Evolutionary conservation across 2,329 filamentous ascomycete species (phyloP).

Genomic region (Neoarthrinium moseri): DNA sequence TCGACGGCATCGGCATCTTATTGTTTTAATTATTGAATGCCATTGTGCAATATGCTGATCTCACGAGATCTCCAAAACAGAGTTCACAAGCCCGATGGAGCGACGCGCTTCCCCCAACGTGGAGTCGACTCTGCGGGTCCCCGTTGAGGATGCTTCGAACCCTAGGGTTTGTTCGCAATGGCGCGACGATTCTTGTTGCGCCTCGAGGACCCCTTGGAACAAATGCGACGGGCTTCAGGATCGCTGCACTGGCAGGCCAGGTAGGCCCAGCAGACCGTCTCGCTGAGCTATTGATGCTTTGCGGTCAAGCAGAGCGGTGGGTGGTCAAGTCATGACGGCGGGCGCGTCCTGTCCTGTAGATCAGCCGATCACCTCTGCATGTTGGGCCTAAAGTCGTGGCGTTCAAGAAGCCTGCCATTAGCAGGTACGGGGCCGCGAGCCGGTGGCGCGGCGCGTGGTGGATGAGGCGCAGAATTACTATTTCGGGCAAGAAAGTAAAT

Average conservation of each 20-base stretch:
- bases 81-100: not conserved
- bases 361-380: not conserved
- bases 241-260: not conserved
- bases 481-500: not conserved
- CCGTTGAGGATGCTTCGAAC: not conserved
- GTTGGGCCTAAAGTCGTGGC: not conserved
- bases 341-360: not conserved
- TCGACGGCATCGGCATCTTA: not conserved
- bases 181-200: conserved; percentile 7
- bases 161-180: conserved; percentile 4
- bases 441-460: not conserved
- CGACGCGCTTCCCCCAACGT: not conserved
- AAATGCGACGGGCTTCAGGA: not conserved
- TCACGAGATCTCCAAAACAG: not conserved
- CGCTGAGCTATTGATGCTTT: not conserved
- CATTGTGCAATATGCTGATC: not conserved
- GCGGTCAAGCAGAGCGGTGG: not conserved
- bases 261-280: not conserved
- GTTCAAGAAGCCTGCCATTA: not conserved
- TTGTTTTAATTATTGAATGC: conserved; percentile 2
- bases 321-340: not conserved
- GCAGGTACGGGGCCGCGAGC: not conserved
- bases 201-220: not conserved
- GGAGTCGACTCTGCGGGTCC: not conserved
- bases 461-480: not conserved